These are phyloP conservation scores for Monosporascus sp. DNA, from an alignment of 2,329 filamentous ascomycete genomes.

Conservation along the genomic window DNA sequence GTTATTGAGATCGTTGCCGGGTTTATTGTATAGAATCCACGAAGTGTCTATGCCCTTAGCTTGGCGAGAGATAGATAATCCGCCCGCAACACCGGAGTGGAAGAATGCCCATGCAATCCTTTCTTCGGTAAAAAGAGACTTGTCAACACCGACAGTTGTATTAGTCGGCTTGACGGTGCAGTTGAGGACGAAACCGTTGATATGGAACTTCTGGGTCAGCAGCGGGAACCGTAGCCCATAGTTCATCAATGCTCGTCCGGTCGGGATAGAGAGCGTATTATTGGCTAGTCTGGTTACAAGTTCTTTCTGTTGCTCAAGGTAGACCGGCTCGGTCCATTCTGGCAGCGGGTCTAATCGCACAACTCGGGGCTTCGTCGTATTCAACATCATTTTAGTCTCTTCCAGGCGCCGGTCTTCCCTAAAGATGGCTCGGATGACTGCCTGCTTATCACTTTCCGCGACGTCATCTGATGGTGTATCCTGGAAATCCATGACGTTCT, in stretches of 20 bases:
- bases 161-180: constrained; percentile 90
- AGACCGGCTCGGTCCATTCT: constrained; percentile 77
- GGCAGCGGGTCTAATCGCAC: constrained; percentile 72
- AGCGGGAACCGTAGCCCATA: constrained; percentile 84
- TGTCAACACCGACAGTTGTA: constrained; percentile 89
- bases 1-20: constrained; percentile 78
- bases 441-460: constrained; percentile 76
- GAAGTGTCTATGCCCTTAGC: constrained; percentile 95
- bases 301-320: constrained; percentile 88
- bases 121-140: constrained; percentile 81
- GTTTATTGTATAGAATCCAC: constrained; percentile 98
- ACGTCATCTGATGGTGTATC: constrained; percentile 66
- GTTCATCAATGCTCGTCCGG: constrained; percentile 80
- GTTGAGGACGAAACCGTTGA: constrained; percentile 85
- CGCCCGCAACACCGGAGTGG: constrained; percentile 90
- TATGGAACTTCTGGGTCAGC: constrained; percentile 84
- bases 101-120: constrained; percentile 99
- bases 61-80: constrained; percentile 80
- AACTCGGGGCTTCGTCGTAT: constrained; percentile 72
- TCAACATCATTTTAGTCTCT: constrained; percentile 80
- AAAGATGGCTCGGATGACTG: constrained; percentile 82
- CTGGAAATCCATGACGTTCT: constrained; percentile 54
- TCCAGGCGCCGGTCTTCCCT: constrained; percentile 83
- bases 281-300: constrained; percentile 81
- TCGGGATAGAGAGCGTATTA: constrained; percentile 81